Percentiles rank a stretch among this genome's conserved stretches.
Conservation (phyloP, 2,329 filamentous ascomycete species). For the Aureobasidium uvarum region DNA sequence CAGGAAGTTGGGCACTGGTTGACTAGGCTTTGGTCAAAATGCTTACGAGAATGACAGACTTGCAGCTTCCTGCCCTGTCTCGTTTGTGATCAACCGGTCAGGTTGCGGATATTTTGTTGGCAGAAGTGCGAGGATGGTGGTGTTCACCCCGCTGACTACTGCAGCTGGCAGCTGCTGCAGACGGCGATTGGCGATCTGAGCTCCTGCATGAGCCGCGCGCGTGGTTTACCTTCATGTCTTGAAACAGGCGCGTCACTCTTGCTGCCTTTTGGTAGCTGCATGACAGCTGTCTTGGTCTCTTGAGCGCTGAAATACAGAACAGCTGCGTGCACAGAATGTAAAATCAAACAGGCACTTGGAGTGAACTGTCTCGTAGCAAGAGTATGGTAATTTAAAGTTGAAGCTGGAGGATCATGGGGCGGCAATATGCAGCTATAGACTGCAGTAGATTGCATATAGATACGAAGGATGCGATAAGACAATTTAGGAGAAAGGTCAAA, state of each 20-base stretch:
- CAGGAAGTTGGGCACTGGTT: neutral
- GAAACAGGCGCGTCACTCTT: slow-evolving; percentile 4
- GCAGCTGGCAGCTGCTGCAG: slow-evolving; percentile 20
- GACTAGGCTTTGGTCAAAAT: neutral
- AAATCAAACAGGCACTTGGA: neutral
- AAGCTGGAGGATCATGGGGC: slow-evolving; percentile 19
- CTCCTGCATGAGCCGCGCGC: slow-evolving; percentile 20
- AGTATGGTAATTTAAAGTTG: slow-evolving; percentile 2
- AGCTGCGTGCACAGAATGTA: neutral
- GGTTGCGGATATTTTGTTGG: slow-evolving; percentile 9
- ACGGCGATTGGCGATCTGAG: slow-evolving; percentile 21
- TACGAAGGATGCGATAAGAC: slow-evolving; percentile 24
- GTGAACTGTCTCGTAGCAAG: neutral
- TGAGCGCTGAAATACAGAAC: neutral
- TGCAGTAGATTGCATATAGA: slow-evolving; percentile 22
- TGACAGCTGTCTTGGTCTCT: neutral
- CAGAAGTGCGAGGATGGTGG: slow-evolving; percentile 1
- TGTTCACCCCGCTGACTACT: slow-evolving; percentile 22
- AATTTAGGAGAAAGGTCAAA: slow-evolving; percentile 17
- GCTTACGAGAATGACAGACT: slow-evolving; percentile 8
- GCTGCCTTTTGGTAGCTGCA: neutral
- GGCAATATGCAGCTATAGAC: slow-evolving; percentile 4
- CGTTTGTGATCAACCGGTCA: slow-evolving; percentile 22
- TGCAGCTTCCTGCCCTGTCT: slow-evolving; percentile 11
- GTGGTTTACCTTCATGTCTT: slow-evolving; percentile 11